These are phyloP conservation scores for Ligustrum vulgare DNA, from an alignment of 257 asterid genomes.

Conservation along the genomic window DNA sequence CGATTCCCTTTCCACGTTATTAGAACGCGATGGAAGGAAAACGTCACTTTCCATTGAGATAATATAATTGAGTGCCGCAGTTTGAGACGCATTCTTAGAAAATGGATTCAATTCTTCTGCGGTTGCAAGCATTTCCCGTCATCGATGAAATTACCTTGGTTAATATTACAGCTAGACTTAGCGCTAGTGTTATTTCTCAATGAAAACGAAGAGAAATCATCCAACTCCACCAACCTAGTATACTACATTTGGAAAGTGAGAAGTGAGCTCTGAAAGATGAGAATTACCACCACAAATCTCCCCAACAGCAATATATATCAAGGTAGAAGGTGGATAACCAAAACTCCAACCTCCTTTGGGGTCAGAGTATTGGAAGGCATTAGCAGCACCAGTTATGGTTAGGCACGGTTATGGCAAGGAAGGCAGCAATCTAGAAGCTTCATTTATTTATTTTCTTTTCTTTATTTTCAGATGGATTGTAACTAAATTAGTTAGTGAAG, in stretches of 20 bases:
- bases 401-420: too few relatives aligned
- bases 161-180: slow-evolving; percentile 20
- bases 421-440: too few relatives aligned
- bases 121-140: slow-evolving; percentile 87
- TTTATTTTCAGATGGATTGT: too few relatives aligned
- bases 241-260: slow-evolving; percentile 74
- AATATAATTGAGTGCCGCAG: slow-evolving; percentile 91
- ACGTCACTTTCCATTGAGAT: slow-evolving; percentile 82
- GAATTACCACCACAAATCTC: slow-evolving; percentile 80
- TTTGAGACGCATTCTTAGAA: slow-evolving; percentile 76
- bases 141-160: slow-evolving; percentile 25
- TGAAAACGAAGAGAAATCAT: slow-evolving; percentile 1
- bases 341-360: slow-evolving; percentile 89
- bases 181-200: background rate
- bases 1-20: slow-evolving; percentile 99
- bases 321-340: slow-evolving; percentile 76
- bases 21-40: slow-evolving; percentile 83
- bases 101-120: slow-evolving; percentile 60
- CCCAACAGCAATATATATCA: slow-evolving; percentile 91
- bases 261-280: slow-evolving; percentile 80
- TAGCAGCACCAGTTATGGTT: too few relatives aligned
- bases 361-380: too few relatives aligned
- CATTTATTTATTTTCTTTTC: too few relatives aligned
- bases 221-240: slow-evolving; percentile 56
- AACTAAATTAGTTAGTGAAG: too few relatives aligned